phyloP scores from a whole-genome alignment of 2,329 filamentous ascomycete genomes.

The Didymella arachidicola region DNA sequence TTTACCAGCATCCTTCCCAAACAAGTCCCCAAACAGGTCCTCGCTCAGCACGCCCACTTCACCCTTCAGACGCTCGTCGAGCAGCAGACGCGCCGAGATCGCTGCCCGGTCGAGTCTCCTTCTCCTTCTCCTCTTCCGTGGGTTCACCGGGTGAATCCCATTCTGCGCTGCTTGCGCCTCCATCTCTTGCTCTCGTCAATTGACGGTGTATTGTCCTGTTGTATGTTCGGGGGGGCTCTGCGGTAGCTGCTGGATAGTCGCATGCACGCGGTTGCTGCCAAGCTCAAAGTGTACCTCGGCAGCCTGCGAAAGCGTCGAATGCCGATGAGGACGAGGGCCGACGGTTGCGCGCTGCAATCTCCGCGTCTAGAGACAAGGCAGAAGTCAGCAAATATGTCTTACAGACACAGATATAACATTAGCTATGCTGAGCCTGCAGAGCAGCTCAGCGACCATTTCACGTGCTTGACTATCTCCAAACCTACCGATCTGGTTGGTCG shows the following conservation, averaged over 20 bases:
- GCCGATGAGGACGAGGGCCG: conserved; percentile 6
- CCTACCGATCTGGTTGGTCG: background rate
- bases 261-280: conserved; percentile 14
- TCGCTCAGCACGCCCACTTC: conserved; percentile 87
- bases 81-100: conserved; percentile 78
- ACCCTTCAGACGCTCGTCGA: conserved; percentile 85
- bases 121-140: conserved; percentile 62
- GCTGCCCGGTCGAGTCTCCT: conserved; percentile 72
- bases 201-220: background rate
- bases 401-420: background rate
- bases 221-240: conserved; percentile 7
- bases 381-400: background rate
- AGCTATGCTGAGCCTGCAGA: background rate
- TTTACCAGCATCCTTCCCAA: conserved; percentile 52
- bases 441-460: background rate
- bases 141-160: conserved; percentile 32
- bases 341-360: background rate
- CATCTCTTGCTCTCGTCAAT: conserved; percentile 31
- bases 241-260: conserved; percentile 10
- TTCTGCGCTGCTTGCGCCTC: conserved; percentile 38
- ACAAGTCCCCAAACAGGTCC: conserved; percentile 83
- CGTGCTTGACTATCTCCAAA: background rate
- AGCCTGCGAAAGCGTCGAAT: conserved; percentile 1
- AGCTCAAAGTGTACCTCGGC: conserved; percentile 20
- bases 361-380: background rate